Conservation (phyloP, 2,329 filamentous ascomycete species). For the Aspergillus jensenii region DNA sequence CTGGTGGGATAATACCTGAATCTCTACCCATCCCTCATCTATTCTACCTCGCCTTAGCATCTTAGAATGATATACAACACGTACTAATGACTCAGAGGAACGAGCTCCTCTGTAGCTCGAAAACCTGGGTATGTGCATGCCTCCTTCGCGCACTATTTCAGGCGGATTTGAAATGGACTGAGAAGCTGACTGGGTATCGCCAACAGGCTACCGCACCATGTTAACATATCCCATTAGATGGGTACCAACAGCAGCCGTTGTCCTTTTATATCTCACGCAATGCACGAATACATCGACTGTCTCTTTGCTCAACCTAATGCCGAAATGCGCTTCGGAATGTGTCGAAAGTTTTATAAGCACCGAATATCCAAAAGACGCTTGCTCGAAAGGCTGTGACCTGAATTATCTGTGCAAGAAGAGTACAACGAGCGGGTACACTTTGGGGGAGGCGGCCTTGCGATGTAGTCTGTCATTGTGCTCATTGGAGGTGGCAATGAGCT, state of each 20-base stretch:
- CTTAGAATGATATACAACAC: constrained; percentile 24
- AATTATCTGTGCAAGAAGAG: constrained; percentile 63
- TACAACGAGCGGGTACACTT: constrained; percentile 62
- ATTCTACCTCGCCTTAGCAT: constrained; percentile 11
- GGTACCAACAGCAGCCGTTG: constrained; percentile 24
- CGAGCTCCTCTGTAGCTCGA: constrained; percentile 19
- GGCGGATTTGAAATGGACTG: neutral
- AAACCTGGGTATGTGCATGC: constrained; percentile 18
- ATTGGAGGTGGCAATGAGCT: constrained; percentile 44
- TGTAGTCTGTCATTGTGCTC: constrained; percentile 64
- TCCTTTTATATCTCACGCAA: constrained; percentile 23
- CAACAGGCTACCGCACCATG: constrained; percentile 37
- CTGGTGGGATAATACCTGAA: neutral
- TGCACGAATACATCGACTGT: constrained; percentile 19
- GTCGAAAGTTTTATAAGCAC: constrained; percentile 62
- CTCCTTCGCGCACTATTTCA: neutral
- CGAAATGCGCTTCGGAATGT: constrained; percentile 61
- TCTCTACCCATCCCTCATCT: neutral
- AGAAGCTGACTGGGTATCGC: constrained; percentile 16
- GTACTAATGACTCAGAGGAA: constrained; percentile 25
- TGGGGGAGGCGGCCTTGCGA: constrained; percentile 70
- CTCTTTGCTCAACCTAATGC: constrained; percentile 48
- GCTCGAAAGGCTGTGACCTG: constrained; percentile 54
- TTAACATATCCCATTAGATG: constrained; percentile 28
- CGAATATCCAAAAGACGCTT: constrained; percentile 56